Percentiles rank a stretch among this genome's conserved stretches.
Evolutionary conservation across 768 basidiomycete species (phyloP).

Genomic region (Lyophyllum atratum): DNA sequence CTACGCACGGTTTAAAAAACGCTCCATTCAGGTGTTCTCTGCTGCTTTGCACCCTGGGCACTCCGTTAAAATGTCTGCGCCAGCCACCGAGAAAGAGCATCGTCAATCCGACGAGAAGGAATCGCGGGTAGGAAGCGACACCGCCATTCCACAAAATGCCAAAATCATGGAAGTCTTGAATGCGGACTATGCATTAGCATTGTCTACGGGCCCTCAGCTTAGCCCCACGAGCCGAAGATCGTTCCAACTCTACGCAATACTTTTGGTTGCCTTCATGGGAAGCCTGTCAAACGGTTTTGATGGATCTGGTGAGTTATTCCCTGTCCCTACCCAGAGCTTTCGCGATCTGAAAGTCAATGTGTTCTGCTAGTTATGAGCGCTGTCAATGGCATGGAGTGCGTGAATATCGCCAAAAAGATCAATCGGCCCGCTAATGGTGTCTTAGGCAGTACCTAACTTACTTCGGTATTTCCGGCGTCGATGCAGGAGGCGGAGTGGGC

Average conservation of each 20-base stretch:
- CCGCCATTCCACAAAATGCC: conserved; percentile 14
- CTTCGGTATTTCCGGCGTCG: conserved; percentile 39
- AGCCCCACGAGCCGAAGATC: conserved; percentile 38
- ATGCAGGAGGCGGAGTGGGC: conserved; percentile 45
- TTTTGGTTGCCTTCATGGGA: conserved; percentile 46
- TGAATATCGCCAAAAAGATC: background rate
- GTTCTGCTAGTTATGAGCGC: conserved; percentile 42
- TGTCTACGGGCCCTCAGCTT: conserved; percentile 44
- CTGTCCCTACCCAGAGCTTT: background rate
- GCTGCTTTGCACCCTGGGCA: background rate
- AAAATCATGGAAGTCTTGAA: conserved; percentile 33
- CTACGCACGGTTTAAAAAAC: background rate
- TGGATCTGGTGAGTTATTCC: conserved; percentile 37
- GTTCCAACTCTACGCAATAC: conserved; percentile 41
- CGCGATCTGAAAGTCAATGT: background rate
- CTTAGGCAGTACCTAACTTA: conserved; percentile 41
- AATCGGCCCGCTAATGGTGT: background rate
- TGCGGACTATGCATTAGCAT: conserved; percentile 45
- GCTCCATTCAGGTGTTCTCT: background rate
- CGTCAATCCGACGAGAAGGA: conserved; percentile 13
- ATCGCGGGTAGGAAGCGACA: background rate
- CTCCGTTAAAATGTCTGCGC: conserved; percentile 16
- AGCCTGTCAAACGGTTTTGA: conserved; percentile 50
- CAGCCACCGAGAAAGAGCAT: conserved; percentile 12
- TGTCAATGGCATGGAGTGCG: conserved; percentile 48